These are phyloP conservation scores for Ceratobasidium sp. DNA, from an alignment of 1,284 basidiomycete species.

Conservation along the genomic window DNA sequence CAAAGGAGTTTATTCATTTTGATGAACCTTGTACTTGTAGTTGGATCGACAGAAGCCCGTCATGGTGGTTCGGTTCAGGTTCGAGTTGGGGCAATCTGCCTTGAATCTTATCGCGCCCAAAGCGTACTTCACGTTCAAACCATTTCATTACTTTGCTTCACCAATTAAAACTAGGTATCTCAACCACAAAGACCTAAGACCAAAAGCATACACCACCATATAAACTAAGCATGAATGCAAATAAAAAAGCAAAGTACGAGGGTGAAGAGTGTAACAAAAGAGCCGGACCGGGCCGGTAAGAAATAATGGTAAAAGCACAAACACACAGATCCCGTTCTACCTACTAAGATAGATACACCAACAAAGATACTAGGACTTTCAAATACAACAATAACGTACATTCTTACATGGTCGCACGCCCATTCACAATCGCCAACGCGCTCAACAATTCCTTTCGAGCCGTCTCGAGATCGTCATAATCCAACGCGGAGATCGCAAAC, in stretches of 20 bases:
- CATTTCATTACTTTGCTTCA: slow-evolving; percentile 2
- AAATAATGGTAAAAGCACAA: not conserved
- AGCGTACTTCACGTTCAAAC: not conserved
- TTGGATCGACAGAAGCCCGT: not conserved
- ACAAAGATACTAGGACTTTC: not conserved
- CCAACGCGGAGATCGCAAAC: slow-evolving; percentile 89
- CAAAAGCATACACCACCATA: not conserved
- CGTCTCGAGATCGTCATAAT: slow-evolving; percentile 88
- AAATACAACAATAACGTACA: slow-evolving; percentile 6
- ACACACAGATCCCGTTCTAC: not conserved
- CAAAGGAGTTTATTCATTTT: slow-evolving; percentile 22
- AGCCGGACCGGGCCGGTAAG: not conserved
- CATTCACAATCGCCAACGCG: slow-evolving; percentile 73
- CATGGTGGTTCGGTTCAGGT: not conserved
- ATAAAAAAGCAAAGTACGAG: not conserved
- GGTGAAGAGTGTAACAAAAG: not conserved
- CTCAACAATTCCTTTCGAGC: slow-evolving; percentile 77
- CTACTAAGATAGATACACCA: not conserved
- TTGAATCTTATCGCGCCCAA: not conserved
- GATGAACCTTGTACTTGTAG: not conserved
- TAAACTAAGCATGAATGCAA: not conserved
- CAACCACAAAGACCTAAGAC: not conserved
- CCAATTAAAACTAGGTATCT: not conserved
- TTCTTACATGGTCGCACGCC: slow-evolving; percentile 34
- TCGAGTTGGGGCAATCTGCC: no score